Evolutionary conservation across 1,139 yeast species (phyloP).

Genomic region (Kurtzmaniella quercitrusa): DNA sequence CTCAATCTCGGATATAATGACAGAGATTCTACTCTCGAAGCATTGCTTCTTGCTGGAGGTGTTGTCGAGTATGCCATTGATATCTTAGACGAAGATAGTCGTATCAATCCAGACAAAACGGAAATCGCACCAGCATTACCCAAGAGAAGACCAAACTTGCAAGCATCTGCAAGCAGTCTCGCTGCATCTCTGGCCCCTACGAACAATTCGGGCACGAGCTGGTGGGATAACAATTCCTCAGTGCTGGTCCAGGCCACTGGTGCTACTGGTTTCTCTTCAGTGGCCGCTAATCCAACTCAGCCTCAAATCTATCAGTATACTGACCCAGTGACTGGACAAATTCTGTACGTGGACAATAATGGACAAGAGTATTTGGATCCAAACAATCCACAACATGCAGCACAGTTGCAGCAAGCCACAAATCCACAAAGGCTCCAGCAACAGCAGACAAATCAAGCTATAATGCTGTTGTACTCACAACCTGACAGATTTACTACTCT

Average conservation of each 20-base stretch:
- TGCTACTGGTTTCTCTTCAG: slow-evolving; percentile 6
- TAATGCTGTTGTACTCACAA: slow-evolving; percentile 38
- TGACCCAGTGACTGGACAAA: slow-evolving; percentile 58
- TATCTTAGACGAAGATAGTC: slow-evolving; percentile 39
- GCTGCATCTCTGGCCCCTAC: slow-evolving; percentile 12
- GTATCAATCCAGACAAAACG: slow-evolving; percentile 30
- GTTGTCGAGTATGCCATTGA: slow-evolving; percentile 47
- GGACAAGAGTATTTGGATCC: slow-evolving; percentile 62
- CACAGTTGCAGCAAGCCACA: slow-evolving; percentile 35
- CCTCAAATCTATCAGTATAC: slow-evolving; percentile 57
- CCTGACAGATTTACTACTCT: slow-evolving; percentile 27
- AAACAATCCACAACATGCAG: slow-evolving; percentile 50
- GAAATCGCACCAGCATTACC: slow-evolving; percentile 48
- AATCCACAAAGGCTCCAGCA: slow-evolving; percentile 40
- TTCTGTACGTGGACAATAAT: slow-evolving; percentile 55
- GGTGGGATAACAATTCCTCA: slow-evolving; percentile 13
- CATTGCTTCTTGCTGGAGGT: slow-evolving; percentile 46
- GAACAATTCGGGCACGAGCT: slow-evolving; percentile 14
- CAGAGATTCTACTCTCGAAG: slow-evolving; percentile 46
- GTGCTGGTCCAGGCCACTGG: slow-evolving; percentile 8
- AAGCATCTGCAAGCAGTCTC: slow-evolving; percentile 12
- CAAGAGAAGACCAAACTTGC: slow-evolving; percentile 25
- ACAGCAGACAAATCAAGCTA: slow-evolving; percentile 41
- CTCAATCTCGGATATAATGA: slow-evolving; percentile 44
- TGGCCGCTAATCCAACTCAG: slow-evolving; percentile 13